Conservation (phyloP, 257 asterid genomes). For the Echites panduratus region DNA sequence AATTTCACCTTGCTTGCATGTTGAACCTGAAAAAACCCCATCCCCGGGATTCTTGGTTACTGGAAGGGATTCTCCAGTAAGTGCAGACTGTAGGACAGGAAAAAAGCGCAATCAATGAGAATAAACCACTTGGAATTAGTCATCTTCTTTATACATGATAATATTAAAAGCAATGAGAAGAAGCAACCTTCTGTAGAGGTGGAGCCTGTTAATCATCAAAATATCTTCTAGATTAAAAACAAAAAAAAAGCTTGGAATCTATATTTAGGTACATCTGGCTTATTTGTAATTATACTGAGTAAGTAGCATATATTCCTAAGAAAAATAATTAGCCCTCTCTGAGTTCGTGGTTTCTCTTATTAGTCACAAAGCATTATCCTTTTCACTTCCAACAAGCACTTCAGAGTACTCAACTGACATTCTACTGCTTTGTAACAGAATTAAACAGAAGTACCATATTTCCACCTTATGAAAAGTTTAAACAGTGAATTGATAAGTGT, state of each 20-base stretch:
- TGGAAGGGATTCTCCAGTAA: constrained; percentile 39
- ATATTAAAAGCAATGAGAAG: not conserved
- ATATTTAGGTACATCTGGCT: not conserved
- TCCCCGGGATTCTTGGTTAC: constrained; percentile 34
- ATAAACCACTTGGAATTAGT: not conserved
- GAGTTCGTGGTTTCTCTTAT: not conserved
- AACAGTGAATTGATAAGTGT: not conserved
- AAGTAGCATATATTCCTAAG: not conserved
- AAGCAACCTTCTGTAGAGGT: not conserved
- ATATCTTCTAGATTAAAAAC: not conserved
- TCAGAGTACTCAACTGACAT: not conserved
- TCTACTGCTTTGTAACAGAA: not conserved
- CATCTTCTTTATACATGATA: not conserved
- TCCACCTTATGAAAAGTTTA: not conserved
- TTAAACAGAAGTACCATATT: not conserved
- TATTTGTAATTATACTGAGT: not conserved
- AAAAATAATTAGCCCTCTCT: not conserved
- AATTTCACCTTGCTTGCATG: constrained; percentile 42
- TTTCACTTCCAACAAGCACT: not conserved
- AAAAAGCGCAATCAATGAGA: constrained; percentile 8
- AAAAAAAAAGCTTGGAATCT: not conserved
- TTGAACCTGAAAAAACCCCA: constrained; percentile 41
- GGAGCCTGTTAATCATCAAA: constrained; percentile 1
- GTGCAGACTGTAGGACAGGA: constrained; percentile 28
- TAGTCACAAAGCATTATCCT: not conserved